Evolutionary conservation across 2,329 filamentous ascomycete species (phyloP), one percentile per base, ranked within the genome.

Genomic region (Botrytis deweyae): DNA sequence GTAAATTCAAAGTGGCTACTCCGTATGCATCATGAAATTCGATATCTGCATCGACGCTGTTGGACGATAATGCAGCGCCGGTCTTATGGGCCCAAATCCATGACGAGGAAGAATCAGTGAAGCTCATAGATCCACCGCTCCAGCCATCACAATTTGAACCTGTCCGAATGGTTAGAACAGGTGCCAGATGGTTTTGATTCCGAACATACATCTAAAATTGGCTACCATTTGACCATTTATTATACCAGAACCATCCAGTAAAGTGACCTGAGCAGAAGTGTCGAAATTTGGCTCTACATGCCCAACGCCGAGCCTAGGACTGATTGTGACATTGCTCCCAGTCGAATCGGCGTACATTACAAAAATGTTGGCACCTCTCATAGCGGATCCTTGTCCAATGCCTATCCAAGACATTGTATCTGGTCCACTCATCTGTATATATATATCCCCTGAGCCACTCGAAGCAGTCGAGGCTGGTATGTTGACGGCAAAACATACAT

Each of bases 351-450:
- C 84, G 77, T 90, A 90, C 9, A 89, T 82, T 62, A 90, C 81
- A 78, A 90, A 89, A 65, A 90, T 89, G 79, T 89, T 88, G 9
- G 88, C 80, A 36, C 85, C 85, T 25, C 80, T 76, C 88, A 90
- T 90, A 33, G 79, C 76, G 2, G 77, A 82, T 40, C 88, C 88
- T 78, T 89, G 87, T 12, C 88, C 88, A 5, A 90, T 80, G 5
- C 84, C 86, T 49, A 88, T 84, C 86, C 87, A 90, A 80, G 85
- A 80, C 78, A 87, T 85, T 9, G 79, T 83, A 59, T 83, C 84
- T 2, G 88, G 87, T 4, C 86, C 87, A 64, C 84, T 85, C 68
- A 90, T 83, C 74, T 88, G 87, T 78, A 90, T 86, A 80, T 85
- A 90, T 70, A 90, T 86, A 74, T 89, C 86, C 36, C 88, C 87